phyloP scores from a whole-genome alignment of 2,329 filamentous ascomycete genomes.

The Aspergillus sclerotialis region DNA sequence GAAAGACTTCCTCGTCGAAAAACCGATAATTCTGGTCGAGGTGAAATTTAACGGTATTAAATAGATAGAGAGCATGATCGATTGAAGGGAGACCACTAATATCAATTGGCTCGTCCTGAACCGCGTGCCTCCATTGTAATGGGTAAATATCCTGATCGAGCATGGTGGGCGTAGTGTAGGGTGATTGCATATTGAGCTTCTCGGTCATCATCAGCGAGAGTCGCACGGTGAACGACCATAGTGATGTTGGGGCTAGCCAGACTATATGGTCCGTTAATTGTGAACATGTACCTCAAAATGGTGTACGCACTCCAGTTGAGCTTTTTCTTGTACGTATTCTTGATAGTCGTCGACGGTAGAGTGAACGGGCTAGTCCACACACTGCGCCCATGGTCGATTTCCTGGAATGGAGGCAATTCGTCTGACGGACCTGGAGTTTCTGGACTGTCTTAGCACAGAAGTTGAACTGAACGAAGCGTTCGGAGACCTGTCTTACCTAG shows the following conservation, averaged over 20 bases:
- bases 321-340: constrained; percentile 10
- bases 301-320: constrained; percentile 29
- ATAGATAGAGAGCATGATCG: constrained; percentile 11
- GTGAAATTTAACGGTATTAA: constrained; percentile 12
- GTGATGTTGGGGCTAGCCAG: constrained; percentile 16
- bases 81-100: constrained; percentile 9
- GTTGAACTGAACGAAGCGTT: too few species aligned
- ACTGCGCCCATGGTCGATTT: constrained; percentile 5
- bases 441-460: background rate
- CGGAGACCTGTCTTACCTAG: too few species aligned
- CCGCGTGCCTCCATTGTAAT: constrained; percentile 8
- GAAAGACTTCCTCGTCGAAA: constrained; percentile 10
- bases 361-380: constrained; percentile 18
- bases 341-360: constrained; percentile 10
- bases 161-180: constrained; percentile 14
- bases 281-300: background rate
- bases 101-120: constrained; percentile 14
- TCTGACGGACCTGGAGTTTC: background rate
- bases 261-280: constrained; percentile 5
- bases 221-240: constrained; percentile 19
- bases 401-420: background rate
- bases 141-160: constrained; percentile 25
- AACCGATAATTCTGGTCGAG: constrained; percentile 11
- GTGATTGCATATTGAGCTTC: constrained; percentile 19
- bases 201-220: constrained; percentile 17